These are phyloP conservation scores for Huntiella omanensis DNA, from an alignment of 2,329 filamentous ascomycete species.

Conservation along the genomic window DNA sequence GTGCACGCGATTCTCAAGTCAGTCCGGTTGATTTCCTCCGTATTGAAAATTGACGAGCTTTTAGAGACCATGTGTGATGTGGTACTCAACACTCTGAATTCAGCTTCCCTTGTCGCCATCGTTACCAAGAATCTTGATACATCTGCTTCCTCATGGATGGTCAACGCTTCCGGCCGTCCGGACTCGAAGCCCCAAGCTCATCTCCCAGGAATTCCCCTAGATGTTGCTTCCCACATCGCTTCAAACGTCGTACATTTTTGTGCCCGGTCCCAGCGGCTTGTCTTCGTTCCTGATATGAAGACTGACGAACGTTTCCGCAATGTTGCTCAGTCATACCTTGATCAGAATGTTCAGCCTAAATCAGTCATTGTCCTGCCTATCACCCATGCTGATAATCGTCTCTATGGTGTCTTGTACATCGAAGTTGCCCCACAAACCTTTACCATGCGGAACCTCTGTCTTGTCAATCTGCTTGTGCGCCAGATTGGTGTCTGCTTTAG, in stretches of 20 bases:
- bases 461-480: constrained; percentile 53
- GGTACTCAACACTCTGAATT: constrained; percentile 57
- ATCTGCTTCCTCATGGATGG: constrained; percentile 39
- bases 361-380: constrained; percentile 69
- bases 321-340: constrained; percentile 49
- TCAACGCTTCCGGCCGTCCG: constrained; percentile 55
- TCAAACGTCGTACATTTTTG: constrained; percentile 62
- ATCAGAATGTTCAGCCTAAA: constrained; percentile 49
- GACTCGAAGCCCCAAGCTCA: constrained; percentile 50
- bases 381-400: constrained; percentile 47
- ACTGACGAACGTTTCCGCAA: constrained; percentile 64
- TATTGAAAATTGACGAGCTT: constrained; percentile 55
- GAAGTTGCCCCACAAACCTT: constrained; percentile 59
- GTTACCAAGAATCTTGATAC: constrained; percentile 49
- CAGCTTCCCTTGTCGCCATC: constrained; percentile 53
- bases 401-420: constrained; percentile 58
- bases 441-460: constrained; percentile 51
- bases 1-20: constrained; percentile 60
- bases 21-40: constrained; percentile 63
- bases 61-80: constrained; percentile 69
- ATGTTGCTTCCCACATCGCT: constrained; percentile 48
- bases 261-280: constrained; percentile 54
- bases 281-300: constrained; percentile 56
- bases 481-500: constrained; percentile 59
- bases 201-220: constrained; percentile 43